Evolutionary conservation across 129 eudicot species (phyloP).

Genomic region (Centaurea solstitialis): DNA sequence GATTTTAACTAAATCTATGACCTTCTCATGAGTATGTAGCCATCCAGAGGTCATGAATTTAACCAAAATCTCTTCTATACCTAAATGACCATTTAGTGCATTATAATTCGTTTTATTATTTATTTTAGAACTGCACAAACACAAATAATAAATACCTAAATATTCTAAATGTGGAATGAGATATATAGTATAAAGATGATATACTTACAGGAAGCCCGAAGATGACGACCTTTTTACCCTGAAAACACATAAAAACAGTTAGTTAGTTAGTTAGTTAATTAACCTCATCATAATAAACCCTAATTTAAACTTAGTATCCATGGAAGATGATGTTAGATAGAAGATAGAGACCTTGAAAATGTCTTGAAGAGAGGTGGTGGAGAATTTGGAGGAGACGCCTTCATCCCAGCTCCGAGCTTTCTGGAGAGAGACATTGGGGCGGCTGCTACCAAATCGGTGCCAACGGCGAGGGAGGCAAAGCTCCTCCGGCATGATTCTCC

Average conservation of each 20-base stretch:
- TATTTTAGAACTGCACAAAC: not conserved
- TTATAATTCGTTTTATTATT: not conserved
- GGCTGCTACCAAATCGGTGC: slow-evolving; percentile 74
- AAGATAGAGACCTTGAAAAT: slow-evolving; percentile 67
- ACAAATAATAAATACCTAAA: not conserved
- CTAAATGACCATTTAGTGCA: not conserved
- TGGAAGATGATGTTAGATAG: not conserved
- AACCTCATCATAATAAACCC: slow-evolving; percentile 17
- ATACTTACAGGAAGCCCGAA: slow-evolving; percentile 97
- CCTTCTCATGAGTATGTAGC: not conserved
- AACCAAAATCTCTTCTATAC: not conserved
- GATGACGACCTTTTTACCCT: slow-evolving; percentile 93
- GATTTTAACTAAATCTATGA: not conserved
- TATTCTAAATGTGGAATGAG: not conserved
- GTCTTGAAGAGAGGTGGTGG: slow-evolving; percentile 76
- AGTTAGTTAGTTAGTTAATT: too few relatives aligned
- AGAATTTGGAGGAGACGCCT: slow-evolving; percentile 83
- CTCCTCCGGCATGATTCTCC: slow-evolving; percentile 40
- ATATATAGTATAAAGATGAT: not conserved
- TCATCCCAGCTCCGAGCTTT: slow-evolving; percentile 96
- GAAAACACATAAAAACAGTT: slow-evolving; percentile 32
- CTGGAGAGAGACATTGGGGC: slow-evolving; percentile 89
- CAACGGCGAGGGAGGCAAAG: slow-evolving; percentile 81
- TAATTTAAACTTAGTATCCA: slow-evolving; percentile 3
- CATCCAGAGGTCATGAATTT: not conserved